A percentile compares a stretch with the other conserved stretches of the same genome.
Conservation (phyloP, 768 basidiomycete species). For the Collybia mongolica region DNA sequence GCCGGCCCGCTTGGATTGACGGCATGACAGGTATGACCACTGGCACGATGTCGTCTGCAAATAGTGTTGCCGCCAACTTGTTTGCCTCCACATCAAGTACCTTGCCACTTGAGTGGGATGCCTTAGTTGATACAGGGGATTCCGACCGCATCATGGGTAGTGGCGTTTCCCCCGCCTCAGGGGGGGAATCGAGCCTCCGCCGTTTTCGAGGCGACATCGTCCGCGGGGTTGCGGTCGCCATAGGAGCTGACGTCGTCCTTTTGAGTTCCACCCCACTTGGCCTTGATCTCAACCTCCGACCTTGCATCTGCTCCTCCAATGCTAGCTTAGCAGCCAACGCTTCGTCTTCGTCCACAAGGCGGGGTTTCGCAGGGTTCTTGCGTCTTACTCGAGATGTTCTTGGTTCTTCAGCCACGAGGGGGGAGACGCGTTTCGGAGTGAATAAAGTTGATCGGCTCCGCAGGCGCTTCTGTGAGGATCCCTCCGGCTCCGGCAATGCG, state of each 20-base stretch:
- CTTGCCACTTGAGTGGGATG: slow-evolving; percentile 9
- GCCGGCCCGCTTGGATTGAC: slow-evolving; percentile 1
- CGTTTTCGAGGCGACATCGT: slow-evolving; percentile 39
- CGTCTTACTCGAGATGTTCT: not conserved
- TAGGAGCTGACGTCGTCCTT: slow-evolving; percentile 7
- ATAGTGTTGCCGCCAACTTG: slow-evolving; percentile 2
- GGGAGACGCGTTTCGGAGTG: slow-evolving; percentile 1
- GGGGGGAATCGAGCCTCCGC: slow-evolving; percentile 38
- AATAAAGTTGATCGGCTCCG: slow-evolving; percentile 8
- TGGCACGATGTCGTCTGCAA: slow-evolving; percentile 6
- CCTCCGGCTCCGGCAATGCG: not conserved
- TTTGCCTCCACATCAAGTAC: not conserved
- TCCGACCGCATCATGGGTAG: slow-evolving; percentile 3
- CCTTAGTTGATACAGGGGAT: slow-evolving; percentile 10
- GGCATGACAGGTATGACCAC: not conserved
- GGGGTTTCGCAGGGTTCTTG: not conserved
- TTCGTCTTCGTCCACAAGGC: slow-evolving; percentile 21
- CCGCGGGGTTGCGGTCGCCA: slow-evolving; percentile 13
- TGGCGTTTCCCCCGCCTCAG: slow-evolving; percentile 24
- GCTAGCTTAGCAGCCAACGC: slow-evolving; percentile 24
- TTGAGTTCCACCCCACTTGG: slow-evolving; percentile 4
- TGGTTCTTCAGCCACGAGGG: not conserved
- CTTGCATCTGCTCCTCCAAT: slow-evolving; percentile 22
- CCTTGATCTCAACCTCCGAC: slow-evolving; percentile 26
- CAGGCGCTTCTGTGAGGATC: not conserved